A percentile compares a stretch with the other conserved stretches of the same genome.
Evolutionary conservation across 257 asterid genomes (phyloP).

Genomic region (Echites panduratus): DNA sequence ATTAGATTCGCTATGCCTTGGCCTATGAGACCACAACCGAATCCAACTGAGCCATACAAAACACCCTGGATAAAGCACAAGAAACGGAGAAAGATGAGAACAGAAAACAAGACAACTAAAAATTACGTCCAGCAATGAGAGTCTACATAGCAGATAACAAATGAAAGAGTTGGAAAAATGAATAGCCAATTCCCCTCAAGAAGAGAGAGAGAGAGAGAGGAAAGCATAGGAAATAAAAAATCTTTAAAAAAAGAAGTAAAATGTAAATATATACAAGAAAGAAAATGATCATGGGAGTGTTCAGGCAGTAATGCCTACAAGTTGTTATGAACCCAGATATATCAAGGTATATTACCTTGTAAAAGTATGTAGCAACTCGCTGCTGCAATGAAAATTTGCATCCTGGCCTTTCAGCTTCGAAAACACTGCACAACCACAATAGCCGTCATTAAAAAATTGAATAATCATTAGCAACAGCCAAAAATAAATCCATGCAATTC

Average conservation of each 20-base stretch:
- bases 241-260: background rate
- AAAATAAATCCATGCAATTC: background rate
- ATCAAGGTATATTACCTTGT: conserved; percentile 51
- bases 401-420: conserved; percentile 95
- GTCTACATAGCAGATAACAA: background rate
- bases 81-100: conserved; percentile 16
- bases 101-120: conserved; percentile 6
- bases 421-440: conserved; percentile 48
- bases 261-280: background rate
- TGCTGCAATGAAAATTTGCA: conserved; percentile 69
- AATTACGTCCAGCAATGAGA: background rate
- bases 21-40: conserved; percentile 83
- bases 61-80: conserved; percentile 52
- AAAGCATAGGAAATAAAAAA: background rate
- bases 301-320: background rate
- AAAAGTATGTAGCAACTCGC: conserved; percentile 77
- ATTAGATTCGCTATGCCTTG: conserved; percentile 95
- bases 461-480: conserved; percentile 7
- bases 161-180: background rate
- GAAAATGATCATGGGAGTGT: background rate
- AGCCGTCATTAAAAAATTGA: conserved; percentile 5
- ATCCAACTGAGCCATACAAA: conserved; percentile 91
- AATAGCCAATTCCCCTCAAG: background rate
- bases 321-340: conserved; percentile 5
- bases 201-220: background rate